Conservation (phyloP, 176 grass and related monocot genomes). For the Leersia perrieri region DNA sequence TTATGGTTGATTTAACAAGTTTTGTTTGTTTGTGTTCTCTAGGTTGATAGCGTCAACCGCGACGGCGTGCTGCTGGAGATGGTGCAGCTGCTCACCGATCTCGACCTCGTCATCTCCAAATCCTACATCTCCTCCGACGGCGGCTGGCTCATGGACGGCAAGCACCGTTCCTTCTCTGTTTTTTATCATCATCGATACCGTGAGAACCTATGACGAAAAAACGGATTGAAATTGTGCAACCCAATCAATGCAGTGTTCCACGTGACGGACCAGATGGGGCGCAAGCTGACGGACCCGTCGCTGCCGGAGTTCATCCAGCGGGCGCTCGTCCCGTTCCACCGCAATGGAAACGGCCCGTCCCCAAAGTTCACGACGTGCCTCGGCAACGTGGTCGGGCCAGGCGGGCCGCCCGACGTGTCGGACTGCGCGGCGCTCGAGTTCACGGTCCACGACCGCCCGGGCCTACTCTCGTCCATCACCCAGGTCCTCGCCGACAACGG, state of each 20-base stretch:
- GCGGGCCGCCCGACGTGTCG: slow-evolving; percentile 36
- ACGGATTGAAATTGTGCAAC: neutral
- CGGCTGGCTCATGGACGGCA: slow-evolving; percentile 82
- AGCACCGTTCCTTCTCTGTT: neutral
- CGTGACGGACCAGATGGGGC: slow-evolving; percentile 68
- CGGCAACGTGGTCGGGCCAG: slow-evolving; percentile 51
- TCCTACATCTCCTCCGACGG: slow-evolving; percentile 89
- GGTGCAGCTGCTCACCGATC: slow-evolving; percentile 80
- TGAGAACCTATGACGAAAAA: neutral
- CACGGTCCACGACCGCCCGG: slow-evolving; percentile 55
- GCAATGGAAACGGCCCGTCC: neutral
- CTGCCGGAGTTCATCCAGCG: slow-evolving; percentile 55
- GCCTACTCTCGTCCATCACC: slow-evolving; percentile 59
- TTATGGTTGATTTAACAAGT: neutral
- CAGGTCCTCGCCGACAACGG: slow-evolving; percentile 53
- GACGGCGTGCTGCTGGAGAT: slow-evolving; percentile 78
- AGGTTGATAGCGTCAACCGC: slow-evolving; percentile 76
- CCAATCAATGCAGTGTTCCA: slow-evolving; percentile 87
- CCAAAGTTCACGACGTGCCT: slow-evolving; percentile 59
- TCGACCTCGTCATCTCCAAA: slow-evolving; percentile 85
- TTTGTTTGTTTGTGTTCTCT: neutral
- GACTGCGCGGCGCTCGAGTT: slow-evolving; percentile 64
- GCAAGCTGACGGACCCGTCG: slow-evolving; percentile 57
- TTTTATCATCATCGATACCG: neutral
- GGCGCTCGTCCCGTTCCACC: slow-evolving; percentile 33